Evolutionary conservation across 2,329 filamentous ascomycete genomes (phyloP), one percentile per base, ranked within the genome.

Genomic region (Penicillium occitanis): DNA sequence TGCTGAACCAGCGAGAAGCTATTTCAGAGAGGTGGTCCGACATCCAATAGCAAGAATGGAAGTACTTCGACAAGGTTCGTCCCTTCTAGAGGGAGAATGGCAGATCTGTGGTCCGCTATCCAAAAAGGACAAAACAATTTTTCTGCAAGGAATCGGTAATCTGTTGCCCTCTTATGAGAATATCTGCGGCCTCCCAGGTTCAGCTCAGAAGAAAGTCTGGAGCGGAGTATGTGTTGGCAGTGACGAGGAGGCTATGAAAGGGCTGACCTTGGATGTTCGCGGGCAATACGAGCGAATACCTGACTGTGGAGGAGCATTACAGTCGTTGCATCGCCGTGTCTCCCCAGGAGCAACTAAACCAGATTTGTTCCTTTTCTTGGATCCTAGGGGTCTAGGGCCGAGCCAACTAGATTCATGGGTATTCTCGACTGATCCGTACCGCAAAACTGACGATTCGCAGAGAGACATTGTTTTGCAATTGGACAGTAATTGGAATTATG

Each of bases 271-370:
- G 0, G 75, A 83, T 61, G 72, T 88, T 11, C 73, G 72, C 2
- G 88, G 88, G 1, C 71, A 71, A 0, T 90, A 88, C 69, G 69
- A 77, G 6, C 76, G 83, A 10, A 75, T 87, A 0, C 82, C 80
- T 11, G 74, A 84, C 5, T 90, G 88, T 70, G 87, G 86, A 5
- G 88, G 84, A 3, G 83, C 87, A 0, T 81, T 76, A 25, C 79
- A 81, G 17, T 82, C 83, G 63, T 73, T 90, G 25, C 88, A 89
- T 73, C 83, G 81, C 69, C 81, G 76, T 61, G 61, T 22, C 55
- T 68, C 61, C 17, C 64, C 30, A 44, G 60, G 63, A 7, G 66
- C 67, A 3, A 63, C 61, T n/a, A 22, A 60, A 7, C 70, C 60
- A 8, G 71, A 78, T 0, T 63, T 88, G 0, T 90, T 83, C 69